Conservation (phyloP, 2,329 filamentous ascomycete genomes). For the Lojkania enalia region DNA sequence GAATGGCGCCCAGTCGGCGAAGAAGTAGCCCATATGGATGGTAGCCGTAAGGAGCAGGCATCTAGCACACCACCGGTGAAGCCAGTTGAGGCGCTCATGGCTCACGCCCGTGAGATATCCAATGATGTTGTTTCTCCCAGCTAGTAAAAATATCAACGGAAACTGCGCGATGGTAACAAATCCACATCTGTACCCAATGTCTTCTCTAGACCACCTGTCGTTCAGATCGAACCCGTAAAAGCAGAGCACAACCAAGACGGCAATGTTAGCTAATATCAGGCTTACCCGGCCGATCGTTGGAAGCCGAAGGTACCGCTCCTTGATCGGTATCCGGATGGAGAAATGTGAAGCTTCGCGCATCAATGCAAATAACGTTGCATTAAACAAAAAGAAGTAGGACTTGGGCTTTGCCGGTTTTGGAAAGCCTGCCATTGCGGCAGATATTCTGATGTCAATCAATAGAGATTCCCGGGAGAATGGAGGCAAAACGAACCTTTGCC, state of each 20-base stretch:
- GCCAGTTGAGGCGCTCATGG: conserved; percentile 72
- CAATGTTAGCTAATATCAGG: conserved; percentile 52
- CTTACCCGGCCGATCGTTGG: conserved; percentile 45
- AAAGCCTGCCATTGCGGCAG: conserved; percentile 44
- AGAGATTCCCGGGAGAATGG: not conserved
- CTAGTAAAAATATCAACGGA: conserved; percentile 59
- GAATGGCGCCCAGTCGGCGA: conserved; percentile 63
- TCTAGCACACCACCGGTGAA: conserved; percentile 72
- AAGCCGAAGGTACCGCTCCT: conserved; percentile 41
- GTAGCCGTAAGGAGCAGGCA: conserved; percentile 70
- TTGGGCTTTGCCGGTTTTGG: conserved; percentile 58
- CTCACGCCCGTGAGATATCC: conserved; percentile 64
- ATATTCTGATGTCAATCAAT: conserved; percentile 44
- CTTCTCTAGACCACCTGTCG: conserved; percentile 57
- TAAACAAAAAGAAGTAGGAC: conserved; percentile 50
- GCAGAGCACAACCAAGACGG: conserved; percentile 58
- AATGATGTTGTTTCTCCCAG: conserved; percentile 62
- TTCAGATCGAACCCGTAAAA: conserved; percentile 59
- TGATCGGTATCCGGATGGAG: conserved; percentile 43
- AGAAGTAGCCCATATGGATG: conserved; percentile 72
- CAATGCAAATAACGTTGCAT: conserved; percentile 59
- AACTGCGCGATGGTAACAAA: conserved; percentile 58
- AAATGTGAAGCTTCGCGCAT: conserved; percentile 58
- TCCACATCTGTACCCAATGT: conserved; percentile 60
- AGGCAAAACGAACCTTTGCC: conserved; percentile 50